Base-by-base conservation (phyloP, 2,329 filamentous ascomycete species). In the Blastomyces emzantsi region DNA sequence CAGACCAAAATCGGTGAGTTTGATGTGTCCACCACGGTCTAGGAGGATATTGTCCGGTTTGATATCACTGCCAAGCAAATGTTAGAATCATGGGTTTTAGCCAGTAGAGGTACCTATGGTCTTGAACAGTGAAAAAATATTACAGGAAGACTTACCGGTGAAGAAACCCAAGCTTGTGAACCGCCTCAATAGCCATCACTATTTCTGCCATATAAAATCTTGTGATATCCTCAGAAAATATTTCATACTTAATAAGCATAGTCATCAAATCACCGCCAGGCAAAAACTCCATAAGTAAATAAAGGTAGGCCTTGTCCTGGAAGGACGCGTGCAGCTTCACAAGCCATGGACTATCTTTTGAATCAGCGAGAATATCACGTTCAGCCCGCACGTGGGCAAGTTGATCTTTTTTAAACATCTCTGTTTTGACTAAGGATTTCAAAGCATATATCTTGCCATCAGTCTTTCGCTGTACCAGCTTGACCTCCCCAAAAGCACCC, bases 401-500 rank as follows among this genome's bases (percentile, higher is more conserved):
- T 77, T 99, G 94, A 74, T 99, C 94, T 78, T 96, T 97, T 80
- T 96, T 97, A 81, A 97, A 97, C 94, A 99, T 99, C 78, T 99
- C 94, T 59, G 91, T 92, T 82, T 99, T 99, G 77, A 99, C 91
- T 69, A 99, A 82, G 56, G 93, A 97, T 81, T 99, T 99, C 82
- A 99, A 89, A 65, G 94, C 94, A 72, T 97, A 99, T 67, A 99
- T 92, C 78, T 96, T 96, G 77, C 90, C 91, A 72, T 97, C 94
- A 62, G 90, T 87, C 83, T 92, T 96, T 80, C 96, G 90, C 80
- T 96, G 92, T 64, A 99, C 94, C 66, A 99, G 83, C 79, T 96
- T 96, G 71, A 99, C 94, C 78, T 99, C 94, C 75, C 94, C 94
- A 73, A 99, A 99, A 17, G 94, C 94, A 77, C 94, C 94, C 82